Percentiles rank a stretch among this genome's conserved stretches.
These are phyloP conservation scores for Phytophthora lateralis DNA, from an alignment of 352 stramenopile species.

Conservation along the genomic window DNA sequence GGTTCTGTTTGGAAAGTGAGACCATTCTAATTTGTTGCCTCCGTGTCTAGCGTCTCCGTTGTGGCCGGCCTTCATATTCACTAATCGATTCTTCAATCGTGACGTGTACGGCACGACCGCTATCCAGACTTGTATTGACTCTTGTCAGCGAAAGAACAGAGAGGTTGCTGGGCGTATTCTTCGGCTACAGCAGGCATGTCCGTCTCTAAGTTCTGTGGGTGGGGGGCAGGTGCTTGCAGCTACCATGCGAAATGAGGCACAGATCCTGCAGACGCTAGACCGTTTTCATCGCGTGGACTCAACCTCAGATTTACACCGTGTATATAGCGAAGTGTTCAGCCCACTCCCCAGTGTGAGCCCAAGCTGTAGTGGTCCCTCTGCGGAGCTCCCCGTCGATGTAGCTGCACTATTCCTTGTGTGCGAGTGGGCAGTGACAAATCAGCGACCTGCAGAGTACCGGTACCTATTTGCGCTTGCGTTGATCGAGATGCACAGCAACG, in stretches of 20 bases:
- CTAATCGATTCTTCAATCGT: conserved; percentile 72
- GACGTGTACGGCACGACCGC: conserved; percentile 46
- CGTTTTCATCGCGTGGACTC: conserved; percentile 82
- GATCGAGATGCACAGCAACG: conserved; percentile 83
- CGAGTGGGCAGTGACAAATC: conserved; percentile 84
- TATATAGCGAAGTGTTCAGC: conserved; percentile 79
- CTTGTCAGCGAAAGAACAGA: conserved; percentile 52
- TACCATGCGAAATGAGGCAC: conserved; percentile 73
- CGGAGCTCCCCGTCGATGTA: conserved; percentile 70
- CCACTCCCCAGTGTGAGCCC: conserved; percentile 41
- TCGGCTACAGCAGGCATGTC: conserved; percentile 65
- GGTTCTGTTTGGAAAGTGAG: background rate
- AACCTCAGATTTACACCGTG: conserved; percentile 65
- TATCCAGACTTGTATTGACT: conserved; percentile 59
- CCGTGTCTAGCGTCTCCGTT: conserved; percentile 52
- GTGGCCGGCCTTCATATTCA: conserved; percentile 79
- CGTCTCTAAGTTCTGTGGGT: conserved; percentile 30
- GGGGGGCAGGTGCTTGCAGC: conserved; percentile 36
- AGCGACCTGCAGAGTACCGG: conserved; percentile 80
- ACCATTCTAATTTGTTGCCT: conserved; percentile 11
- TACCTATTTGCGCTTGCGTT: conserved; percentile 81
- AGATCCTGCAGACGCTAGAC: conserved; percentile 79
- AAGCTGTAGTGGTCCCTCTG: conserved; percentile 16
- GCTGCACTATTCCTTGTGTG: conserved; percentile 76
- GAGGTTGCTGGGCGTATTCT: conserved; percentile 73